Evolutionary conservation across 1,284 basidiomycete species (phyloP), one percentile per base, ranked within the genome.

Genomic region (Apiotrichum montevideense): DNA sequence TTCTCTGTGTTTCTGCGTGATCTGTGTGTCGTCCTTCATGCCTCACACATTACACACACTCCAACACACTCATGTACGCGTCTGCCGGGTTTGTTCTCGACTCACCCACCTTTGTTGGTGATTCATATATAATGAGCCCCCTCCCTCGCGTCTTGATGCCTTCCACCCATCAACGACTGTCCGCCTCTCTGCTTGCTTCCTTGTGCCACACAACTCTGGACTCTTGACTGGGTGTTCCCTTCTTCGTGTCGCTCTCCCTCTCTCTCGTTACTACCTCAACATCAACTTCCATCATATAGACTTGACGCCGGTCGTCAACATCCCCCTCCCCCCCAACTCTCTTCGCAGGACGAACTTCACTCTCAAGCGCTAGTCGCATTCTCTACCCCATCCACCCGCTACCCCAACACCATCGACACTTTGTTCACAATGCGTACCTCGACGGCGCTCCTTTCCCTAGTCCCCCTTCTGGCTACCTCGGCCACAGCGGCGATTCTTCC

Each of bases 281-380:
- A 46, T 39, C 37, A 39, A 7, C 13, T 39, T 7, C 13, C 37
- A 8, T 13, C 37, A 39, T 39, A 46, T 32, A 46, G 45, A 46
- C 45, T 32, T 39, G 51, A 33, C 51, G 51, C 51, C 43, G 51
- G 51, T 39, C 51, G 51, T 52, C 51, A 37, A 37, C 34, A 15
- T 45, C 41, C 44, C 35, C 11, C 10, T 32, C 33, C 34, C 34
- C 14, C 47, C 21, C 21, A 21, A 21, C 21, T 21, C 21, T 21
- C 9, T 15, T 49, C 47, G 47, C 47, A 39, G 35, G 47, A 21
- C 47, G 47, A 49, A 40, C 46, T 49, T 15, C 21, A 21, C 21
- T 32, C 4, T 9, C 14, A 5, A 15, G 47, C 47, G 47, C 47
- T 39, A 49, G 47, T 13, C 47, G 47, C 47, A 4, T 35, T 3